Percentiles rank a stretch among this genome's conserved stretches.
These are phyloP conservation scores for Incumbomyces delicatus DNA, from an alignment of 2,329 filamentous ascomycete genomes.

Conservation along the genomic window DNA sequence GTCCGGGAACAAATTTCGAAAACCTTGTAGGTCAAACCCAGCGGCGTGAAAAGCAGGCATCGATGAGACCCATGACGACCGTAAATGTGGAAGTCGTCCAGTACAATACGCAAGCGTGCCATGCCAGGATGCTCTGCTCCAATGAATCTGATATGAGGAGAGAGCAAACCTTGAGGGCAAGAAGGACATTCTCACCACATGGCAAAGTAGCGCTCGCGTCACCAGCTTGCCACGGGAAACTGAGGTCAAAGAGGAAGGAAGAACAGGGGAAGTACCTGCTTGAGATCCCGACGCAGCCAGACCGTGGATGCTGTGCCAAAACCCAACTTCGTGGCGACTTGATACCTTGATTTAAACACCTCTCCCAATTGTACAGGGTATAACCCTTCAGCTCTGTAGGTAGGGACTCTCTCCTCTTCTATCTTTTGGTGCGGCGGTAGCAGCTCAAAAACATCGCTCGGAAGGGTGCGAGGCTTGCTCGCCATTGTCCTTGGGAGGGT, in stretches of 20 bases:
- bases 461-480: too few species aligned
- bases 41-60: not conserved
- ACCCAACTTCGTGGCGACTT: conserved; percentile 33
- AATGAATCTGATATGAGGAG: not conserved
- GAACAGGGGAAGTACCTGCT: not conserved
- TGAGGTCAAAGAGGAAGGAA: not conserved
- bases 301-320: conserved; percentile 34
- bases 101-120: not conserved
- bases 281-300: conserved; percentile 31
- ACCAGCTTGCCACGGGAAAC: too few species aligned
- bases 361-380: conserved; percentile 32
- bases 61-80: not conserved
- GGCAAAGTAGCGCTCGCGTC: too few species aligned
- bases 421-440: conserved; percentile 8
- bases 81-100: not conserved
- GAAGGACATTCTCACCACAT: not conserved
- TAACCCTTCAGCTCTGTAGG: conserved; percentile 27
- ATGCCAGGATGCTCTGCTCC: not conserved
- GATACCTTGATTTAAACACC: conserved; percentile 27
- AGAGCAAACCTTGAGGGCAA: conserved; percentile 1
- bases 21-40: not conserved
- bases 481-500: too few species aligned
- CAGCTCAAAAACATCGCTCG: too few species aligned
- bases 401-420: conserved; percentile 32
- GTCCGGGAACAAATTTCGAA: conserved; percentile 3